Conservation (phyloP, 2,329 filamentous ascomycete genomes). For the Zalaria obscura region DNA sequence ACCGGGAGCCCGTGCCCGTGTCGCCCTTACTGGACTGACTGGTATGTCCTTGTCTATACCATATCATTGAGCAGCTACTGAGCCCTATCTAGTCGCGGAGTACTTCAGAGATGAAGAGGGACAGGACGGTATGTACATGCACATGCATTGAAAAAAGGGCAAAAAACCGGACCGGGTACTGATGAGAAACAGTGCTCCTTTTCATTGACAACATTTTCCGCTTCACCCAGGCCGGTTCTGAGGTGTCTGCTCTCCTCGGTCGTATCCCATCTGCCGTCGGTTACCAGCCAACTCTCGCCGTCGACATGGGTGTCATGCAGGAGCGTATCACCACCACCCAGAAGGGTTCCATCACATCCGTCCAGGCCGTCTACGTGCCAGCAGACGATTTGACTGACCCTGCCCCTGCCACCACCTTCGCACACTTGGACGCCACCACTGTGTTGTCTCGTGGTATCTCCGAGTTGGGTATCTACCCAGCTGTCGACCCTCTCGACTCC, state of each 20-base stretch:
- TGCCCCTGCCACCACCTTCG: constrained; percentile 97
- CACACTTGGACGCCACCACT: constrained; percentile 99
- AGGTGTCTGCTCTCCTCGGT: constrained; percentile 97
- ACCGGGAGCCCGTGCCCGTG: constrained; percentile 98
- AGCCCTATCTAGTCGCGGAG: constrained; percentile 49
- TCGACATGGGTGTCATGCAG: constrained; percentile 99
- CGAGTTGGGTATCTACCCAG: constrained; percentile 99
- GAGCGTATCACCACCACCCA: constrained; percentile 99
- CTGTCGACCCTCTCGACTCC: constrained; percentile 98
- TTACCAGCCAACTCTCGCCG: constrained; percentile 97
- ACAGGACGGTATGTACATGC: constrained; percentile 58
- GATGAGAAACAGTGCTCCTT: constrained; percentile 56
- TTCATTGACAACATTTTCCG: constrained; percentile 99
- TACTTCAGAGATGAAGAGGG: constrained; percentile 72
- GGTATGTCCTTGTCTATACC: background rate
- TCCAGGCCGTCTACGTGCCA: constrained; percentile 99
- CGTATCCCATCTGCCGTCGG: constrained; percentile 99
- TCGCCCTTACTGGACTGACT: constrained; percentile 71
- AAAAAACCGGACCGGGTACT: no score
- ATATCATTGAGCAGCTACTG: no score
- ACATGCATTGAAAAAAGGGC: no score
- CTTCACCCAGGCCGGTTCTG: constrained; percentile 98
- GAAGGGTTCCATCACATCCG: constrained; percentile 99
- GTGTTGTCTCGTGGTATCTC: constrained; percentile 99
- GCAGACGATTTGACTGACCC: constrained; percentile 99